A percentile compares a stretch with the other conserved stretches of the same genome.
Conservation (phyloP, 73 alveolate genomes). For the Tetrahymena thermophila region DNA sequence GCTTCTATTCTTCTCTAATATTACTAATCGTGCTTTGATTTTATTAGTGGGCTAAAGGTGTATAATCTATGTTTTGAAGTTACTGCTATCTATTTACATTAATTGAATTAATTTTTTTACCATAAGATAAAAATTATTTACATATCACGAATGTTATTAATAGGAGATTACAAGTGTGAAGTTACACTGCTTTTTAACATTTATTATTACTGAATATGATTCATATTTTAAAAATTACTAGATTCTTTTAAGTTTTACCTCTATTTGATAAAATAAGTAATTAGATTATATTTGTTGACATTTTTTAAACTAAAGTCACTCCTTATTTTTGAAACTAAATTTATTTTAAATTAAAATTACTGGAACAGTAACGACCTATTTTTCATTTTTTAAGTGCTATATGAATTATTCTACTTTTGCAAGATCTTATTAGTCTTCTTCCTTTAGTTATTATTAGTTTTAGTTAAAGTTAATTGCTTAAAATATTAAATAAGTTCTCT, state of each 20-base stretch:
- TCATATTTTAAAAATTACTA: neutral
- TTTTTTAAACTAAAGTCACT: too few relatives aligned
- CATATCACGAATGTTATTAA: neutral
- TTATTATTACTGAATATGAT: neutral
- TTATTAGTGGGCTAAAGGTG: neutral
- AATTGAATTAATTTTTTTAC: neutral
- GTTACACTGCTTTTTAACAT: neutral
- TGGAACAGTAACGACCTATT: neutral
- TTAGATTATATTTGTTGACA: too few relatives aligned
- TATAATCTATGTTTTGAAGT: neutral
- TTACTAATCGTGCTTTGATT: neutral
- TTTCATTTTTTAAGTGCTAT: neutral
- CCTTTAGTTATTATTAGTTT: neutral
- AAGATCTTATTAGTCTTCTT: neutral
- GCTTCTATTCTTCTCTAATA: neutral
- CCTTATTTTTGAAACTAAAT: neutral
- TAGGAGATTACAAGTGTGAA: neutral
- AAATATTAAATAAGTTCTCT: neutral
- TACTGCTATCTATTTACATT: neutral
- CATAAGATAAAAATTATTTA: neutral
- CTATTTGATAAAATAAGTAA: neutral
- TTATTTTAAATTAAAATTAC: neutral
- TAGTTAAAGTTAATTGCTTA: neutral
- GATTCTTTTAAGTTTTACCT: neutral
- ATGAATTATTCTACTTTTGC: neutral